Evolutionary conservation across 305 asterid species (phyloP), one percentile per base, ranked within the genome.

Genomic region (Solanum hybrid): DNA sequence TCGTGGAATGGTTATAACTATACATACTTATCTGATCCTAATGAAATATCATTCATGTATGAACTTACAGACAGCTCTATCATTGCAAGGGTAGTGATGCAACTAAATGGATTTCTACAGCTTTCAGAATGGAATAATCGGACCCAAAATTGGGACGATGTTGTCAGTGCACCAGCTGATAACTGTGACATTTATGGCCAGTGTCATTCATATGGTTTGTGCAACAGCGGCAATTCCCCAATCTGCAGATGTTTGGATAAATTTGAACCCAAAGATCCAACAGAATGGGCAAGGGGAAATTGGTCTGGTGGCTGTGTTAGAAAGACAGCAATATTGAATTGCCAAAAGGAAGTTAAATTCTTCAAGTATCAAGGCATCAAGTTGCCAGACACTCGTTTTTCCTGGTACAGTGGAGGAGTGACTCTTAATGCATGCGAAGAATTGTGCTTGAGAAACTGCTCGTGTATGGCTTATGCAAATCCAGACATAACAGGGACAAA

Each of bases 231-330:
- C 24, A 64, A 29, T n/a, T 2, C 87, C 4, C 81, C 89, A 27
- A 85, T 34, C 29, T 94, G 95, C 13, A 89, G 10, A 69, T 93
- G 94, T 80, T 71, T 91, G 72, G 88, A 85, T 36, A 92, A 95
- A 27, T 93, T 91, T 82, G 86, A 86, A 2, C 92, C 95, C 0
- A 90, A 66, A 64, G 78, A 56, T 6, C 85, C 12, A 24, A 15
- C 73, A 38, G 95, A 91, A 6, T 93, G 96, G 96, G 91, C 75
- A 26, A 66, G 71, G n/a, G 27, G 38, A 4, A 88, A 91, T 42
- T 94, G 93, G 93, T 71, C 90, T 0, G 73, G 91, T 13, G 95
- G 96, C 75, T 93, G 95, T 85, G 80, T 5, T 13, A 92, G 94
- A 76, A 86, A 35, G 12, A 66, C 32, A 60, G 87, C 94, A 56